Evolutionary conservation across 441 rosid genomes (phyloP).

Genomic region (Euphorbia celastroides): DNA sequence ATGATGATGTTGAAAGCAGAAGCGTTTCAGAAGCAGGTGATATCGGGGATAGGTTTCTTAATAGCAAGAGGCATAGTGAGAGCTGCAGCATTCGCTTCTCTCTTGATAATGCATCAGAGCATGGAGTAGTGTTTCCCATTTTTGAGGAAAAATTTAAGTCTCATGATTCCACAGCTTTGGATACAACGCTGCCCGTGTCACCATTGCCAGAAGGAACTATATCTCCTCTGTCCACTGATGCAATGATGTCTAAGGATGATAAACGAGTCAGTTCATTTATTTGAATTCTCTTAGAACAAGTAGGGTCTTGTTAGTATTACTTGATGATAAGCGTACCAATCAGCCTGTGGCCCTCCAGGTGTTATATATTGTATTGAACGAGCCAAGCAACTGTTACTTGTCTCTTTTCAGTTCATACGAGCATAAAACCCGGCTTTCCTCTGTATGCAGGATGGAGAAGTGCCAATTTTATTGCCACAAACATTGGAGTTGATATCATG

Average conservation of each 20-base stretch:
- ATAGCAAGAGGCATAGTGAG: slow-evolving; percentile 37
- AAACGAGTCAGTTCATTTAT: slow-evolving; percentile 24
- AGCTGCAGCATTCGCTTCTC: slow-evolving; percentile 43
- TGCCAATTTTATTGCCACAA: slow-evolving; percentile 28
- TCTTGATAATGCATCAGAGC: slow-evolving; percentile 37
- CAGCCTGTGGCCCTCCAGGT: too few relatives aligned
- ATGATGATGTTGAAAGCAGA: slow-evolving; percentile 50
- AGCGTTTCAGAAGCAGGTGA: slow-evolving; percentile 88
- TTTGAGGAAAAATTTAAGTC: slow-evolving; percentile 23
- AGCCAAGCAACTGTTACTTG: slow-evolving; percentile 2
- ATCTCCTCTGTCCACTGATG: slow-evolving; percentile 47
- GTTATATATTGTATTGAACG: neutral
- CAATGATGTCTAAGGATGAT: slow-evolving; percentile 29
- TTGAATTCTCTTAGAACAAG: neutral
- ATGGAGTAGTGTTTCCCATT: slow-evolving; percentile 28
- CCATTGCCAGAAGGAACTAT: slow-evolving; percentile 36
- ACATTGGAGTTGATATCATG: slow-evolving; percentile 53
- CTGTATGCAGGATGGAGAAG: slow-evolving; percentile 34
- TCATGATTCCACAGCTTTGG: slow-evolving; percentile 24
- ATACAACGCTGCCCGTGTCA: slow-evolving; percentile 24
- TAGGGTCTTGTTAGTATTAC: neutral
- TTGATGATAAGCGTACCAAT: neutral
- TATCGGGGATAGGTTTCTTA: slow-evolving; percentile 74
- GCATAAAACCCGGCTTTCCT: neutral
- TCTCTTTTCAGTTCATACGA: neutral